These are phyloP conservation scores for Trichaptum fuscoviolaceum DNA, from an alignment of 768 basidiomycete genomes.

Conservation along the genomic window DNA sequence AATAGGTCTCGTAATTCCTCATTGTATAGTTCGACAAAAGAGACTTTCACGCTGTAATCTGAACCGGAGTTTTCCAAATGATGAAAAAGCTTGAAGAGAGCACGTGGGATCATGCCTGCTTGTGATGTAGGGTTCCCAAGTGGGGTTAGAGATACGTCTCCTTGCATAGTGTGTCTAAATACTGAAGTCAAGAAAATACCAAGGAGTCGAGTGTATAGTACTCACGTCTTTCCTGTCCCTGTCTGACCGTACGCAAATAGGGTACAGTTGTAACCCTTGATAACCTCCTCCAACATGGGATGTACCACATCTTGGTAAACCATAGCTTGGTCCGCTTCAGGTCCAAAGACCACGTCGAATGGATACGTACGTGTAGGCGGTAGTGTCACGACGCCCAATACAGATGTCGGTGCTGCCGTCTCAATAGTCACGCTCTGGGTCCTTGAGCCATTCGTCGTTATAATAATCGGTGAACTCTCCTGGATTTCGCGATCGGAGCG, in stretches of 20 bases:
- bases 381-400: slow-evolving; percentile 67
- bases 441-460: slow-evolving; percentile 70
- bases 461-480: slow-evolving; percentile 84
- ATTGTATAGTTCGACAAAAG: slow-evolving; percentile 95
- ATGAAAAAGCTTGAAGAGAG: slow-evolving; percentile 85
- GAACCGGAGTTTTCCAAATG: slow-evolving; percentile 69
- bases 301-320: slow-evolving; percentile 91
- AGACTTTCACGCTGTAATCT: slow-evolving; percentile 92
- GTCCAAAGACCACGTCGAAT: slow-evolving; percentile 94
- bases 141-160: slow-evolving; percentile 76
- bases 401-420: slow-evolving; percentile 61
- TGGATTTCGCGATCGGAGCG: slow-evolving; percentile 82
- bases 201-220: slow-evolving; percentile 13
- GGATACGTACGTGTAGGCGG: slow-evolving; percentile 83
- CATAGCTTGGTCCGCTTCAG: slow-evolving; percentile 92
- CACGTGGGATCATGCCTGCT: slow-evolving; percentile 95
- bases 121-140: slow-evolving; percentile 84
- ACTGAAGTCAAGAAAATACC: slow-evolving; percentile 31
- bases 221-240: slow-evolving; percentile 97
- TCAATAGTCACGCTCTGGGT: slow-evolving; percentile 78
- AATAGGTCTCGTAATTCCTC: slow-evolving; percentile 96
- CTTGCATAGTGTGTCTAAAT: slow-evolving; percentile 90
- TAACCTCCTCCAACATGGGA: slow-evolving; percentile 91
- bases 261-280: slow-evolving; percentile 94
- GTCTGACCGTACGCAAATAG: slow-evolving; percentile 98